phyloP scores from a whole-genome alignment of 805 yeast genomes.

The Teunomyces lycoperdinae region DNA sequence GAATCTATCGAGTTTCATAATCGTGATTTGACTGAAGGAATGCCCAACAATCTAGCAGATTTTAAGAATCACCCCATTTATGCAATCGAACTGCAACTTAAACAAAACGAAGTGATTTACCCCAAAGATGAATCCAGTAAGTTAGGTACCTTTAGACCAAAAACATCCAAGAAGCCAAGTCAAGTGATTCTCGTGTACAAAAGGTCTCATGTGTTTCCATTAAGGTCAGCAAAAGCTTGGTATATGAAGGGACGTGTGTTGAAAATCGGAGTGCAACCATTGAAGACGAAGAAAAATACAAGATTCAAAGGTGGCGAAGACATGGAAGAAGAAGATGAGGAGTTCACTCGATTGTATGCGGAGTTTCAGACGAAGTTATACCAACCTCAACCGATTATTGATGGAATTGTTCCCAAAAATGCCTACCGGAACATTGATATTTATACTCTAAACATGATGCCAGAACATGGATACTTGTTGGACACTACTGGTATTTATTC shows the following conservation, averaged over 20 bases:
- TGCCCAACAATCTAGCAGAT: slow-evolving; percentile 81
- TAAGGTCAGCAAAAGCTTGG: slow-evolving; percentile 84
- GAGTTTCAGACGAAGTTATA: slow-evolving; percentile 73
- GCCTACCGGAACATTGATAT: slow-evolving; percentile 83
- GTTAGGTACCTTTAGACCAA: slow-evolving; percentile 69
- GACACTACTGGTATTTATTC: slow-evolving; percentile 20
- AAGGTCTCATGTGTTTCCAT: slow-evolving; percentile 57
- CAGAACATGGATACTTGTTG: slow-evolving; percentile 69
- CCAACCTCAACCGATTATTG: slow-evolving; percentile 59
- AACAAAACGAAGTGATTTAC: slow-evolving; percentile 66
- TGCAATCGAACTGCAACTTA: slow-evolving; percentile 73
- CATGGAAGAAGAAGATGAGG: slow-evolving; percentile 48
- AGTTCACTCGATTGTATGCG: slow-evolving; percentile 61
- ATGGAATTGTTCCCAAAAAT: slow-evolving; percentile 72
- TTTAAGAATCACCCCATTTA: slow-evolving; percentile 85
- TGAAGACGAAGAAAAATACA: slow-evolving; percentile 43
- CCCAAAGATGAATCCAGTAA: slow-evolving; percentile 52
- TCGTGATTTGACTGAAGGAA: slow-evolving; percentile 71
- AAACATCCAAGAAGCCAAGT: slow-evolving; percentile 27
- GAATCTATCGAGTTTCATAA: slow-evolving; percentile 62
- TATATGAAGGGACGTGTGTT: slow-evolving; percentile 74
- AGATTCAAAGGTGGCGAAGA: slow-evolving; percentile 18
- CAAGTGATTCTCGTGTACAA: slow-evolving; percentile 60
- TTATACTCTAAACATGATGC: slow-evolving; percentile 77
- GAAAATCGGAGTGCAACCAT: slow-evolving; percentile 66